Conservation (phyloP, 2,329 filamentous ascomycete species). For the Trichoderma sp. region DNA sequence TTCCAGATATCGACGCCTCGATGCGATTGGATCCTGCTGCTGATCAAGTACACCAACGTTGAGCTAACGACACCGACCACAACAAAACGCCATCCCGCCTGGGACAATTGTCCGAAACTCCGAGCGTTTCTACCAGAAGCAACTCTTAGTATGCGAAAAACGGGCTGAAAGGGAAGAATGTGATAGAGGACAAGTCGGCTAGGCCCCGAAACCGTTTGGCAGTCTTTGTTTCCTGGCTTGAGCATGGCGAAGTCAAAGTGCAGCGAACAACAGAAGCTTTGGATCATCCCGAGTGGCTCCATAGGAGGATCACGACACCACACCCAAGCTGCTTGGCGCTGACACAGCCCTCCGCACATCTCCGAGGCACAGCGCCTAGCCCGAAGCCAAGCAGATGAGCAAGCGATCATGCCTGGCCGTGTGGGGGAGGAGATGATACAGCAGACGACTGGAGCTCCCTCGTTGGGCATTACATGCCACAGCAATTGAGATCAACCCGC, state of each 20-base stretch:
- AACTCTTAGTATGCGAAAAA: neutral
- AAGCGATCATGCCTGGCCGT: neutral
- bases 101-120: neutral
- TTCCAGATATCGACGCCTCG: neutral
- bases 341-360: slow-evolving; percentile 9
- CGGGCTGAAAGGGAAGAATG: neutral
- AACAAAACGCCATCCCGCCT: neutral
- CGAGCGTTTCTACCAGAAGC: neutral
- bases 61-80: neutral
- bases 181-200: neutral
- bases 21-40: neutral
- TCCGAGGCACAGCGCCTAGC: slow-evolving; percentile 12
- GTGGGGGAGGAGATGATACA: neutral
- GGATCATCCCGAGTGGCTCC: neutral
- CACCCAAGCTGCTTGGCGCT: slow-evolving; percentile 16
- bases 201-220: neutral
- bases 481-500: neutral
- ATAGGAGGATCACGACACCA: slow-evolving; percentile 19
- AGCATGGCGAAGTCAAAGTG: neutral
- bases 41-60: neutral
- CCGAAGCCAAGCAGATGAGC: slow-evolving; percentile 1
- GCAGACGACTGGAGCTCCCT: neutral
- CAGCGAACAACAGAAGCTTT: neutral
- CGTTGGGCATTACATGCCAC: neutral
- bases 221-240: neutral